Evolutionary conservation across 495 filamentous ascomycete genomes (phyloP).

Genomic region (Glonium stellatum): DNA sequence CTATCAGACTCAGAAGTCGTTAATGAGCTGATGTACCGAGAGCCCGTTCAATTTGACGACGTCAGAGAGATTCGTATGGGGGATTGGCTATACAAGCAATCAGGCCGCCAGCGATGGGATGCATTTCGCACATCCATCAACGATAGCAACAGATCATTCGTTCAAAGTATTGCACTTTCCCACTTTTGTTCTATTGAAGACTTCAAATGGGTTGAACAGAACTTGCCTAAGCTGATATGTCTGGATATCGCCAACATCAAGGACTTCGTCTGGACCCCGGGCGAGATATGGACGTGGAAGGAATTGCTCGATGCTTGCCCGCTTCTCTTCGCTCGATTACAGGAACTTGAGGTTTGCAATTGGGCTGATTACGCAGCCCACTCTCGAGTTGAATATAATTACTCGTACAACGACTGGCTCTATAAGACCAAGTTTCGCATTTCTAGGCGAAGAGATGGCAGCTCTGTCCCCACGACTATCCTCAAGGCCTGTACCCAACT

Average conservation of each 20-base stretch:
- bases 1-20: slow-evolving; percentile 14
- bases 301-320: slow-evolving; percentile 16
- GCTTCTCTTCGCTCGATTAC: slow-evolving; percentile 16
- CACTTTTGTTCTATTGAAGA: slow-evolving; percentile 19
- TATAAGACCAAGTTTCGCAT: slow-evolving; percentile 21
- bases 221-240: slow-evolving; percentile 14
- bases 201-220: slow-evolving; percentile 22
- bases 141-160: slow-evolving; percentile 16
- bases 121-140: slow-evolving; percentile 14
- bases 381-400: slow-evolving; percentile 20
- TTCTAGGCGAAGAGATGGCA: slow-evolving; percentile 21
- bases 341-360: slow-evolving; percentile 23
- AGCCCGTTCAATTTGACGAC: slow-evolving; percentile 21
- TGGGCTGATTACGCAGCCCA: slow-evolving; percentile 24
- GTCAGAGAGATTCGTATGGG: slow-evolving; percentile 11
- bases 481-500: slow-evolving; percentile 19
- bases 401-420: slow-evolving; percentile 22
- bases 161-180: slow-evolving; percentile 22
- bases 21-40: slow-evolving; percentile 13
- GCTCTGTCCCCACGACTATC: slow-evolving; percentile 22
- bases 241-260: slow-evolving; percentile 22
- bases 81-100: slow-evolving; percentile 19
- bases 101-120: slow-evolving; percentile 13
- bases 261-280: slow-evolving; percentile 25
- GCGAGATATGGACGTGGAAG: slow-evolving; percentile 25